phyloP scores from a whole-genome alignment of 345 rosid species.

The Carallia brachiata region DNA sequence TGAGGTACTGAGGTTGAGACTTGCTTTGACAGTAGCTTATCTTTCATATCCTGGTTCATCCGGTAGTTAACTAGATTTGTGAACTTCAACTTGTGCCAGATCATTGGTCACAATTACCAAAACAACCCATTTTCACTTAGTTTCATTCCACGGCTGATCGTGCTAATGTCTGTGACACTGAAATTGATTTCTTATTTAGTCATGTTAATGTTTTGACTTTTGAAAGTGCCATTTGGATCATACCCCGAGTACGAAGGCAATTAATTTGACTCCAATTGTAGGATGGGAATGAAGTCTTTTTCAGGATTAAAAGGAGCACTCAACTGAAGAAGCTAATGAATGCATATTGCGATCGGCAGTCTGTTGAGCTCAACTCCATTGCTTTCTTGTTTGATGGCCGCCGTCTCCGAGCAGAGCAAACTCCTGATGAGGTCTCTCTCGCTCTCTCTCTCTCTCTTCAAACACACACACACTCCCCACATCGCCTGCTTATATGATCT shows the following conservation, averaged over 20 bases:
- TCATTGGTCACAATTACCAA: too few relatives aligned
- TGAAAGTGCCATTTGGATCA: not conserved
- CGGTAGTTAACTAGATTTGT: too few relatives aligned
- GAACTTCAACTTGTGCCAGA: too few relatives aligned
- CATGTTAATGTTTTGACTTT: not conserved
- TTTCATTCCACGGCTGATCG: too few relatives aligned
- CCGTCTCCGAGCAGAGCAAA: slow-evolving; percentile 74
- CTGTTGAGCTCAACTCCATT: slow-evolving; percentile 69
- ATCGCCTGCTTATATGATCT: not conserved
- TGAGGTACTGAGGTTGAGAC: slow-evolving; percentile 13
- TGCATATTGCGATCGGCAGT: slow-evolving; percentile 84
- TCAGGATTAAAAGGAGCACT: slow-evolving; percentile 82
- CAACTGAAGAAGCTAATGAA: slow-evolving; percentile 87
- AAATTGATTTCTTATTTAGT: not conserved
- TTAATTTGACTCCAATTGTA: slow-evolving; percentile 17
- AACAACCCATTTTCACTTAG: too few relatives aligned
- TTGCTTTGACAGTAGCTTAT: not conserved
- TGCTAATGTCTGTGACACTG: not conserved
- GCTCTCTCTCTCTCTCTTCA: not conserved
- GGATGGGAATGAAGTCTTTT: slow-evolving; percentile 89
- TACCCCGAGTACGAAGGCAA: not conserved
- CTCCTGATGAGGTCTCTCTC: slow-evolving; percentile 72
- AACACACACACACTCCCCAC: not conserved
- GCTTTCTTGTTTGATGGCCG: slow-evolving; percentile 91
- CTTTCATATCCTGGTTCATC: too few relatives aligned